Percentiles rank a stretch among this genome's conserved stretches.
These are phyloP conservation scores for Coemansia sp. DNA, from an alignment of 192 early-diverging fungal species.

Conservation along the genomic window DNA sequence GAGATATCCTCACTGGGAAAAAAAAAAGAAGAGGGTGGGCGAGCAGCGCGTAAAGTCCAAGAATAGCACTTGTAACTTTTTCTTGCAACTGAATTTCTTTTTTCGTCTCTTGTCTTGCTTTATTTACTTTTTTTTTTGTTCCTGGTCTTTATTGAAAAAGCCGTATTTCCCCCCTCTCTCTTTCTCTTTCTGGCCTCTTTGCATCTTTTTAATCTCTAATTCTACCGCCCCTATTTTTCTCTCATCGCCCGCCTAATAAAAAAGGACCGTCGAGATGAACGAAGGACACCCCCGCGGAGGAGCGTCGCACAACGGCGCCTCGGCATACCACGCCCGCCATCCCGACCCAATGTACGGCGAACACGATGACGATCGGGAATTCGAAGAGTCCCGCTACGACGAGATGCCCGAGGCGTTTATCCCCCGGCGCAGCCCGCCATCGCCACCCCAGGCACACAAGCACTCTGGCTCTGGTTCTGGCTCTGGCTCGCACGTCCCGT, in stretches of 20 bases:
- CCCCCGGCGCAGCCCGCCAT: conserved; percentile 53
- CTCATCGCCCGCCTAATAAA: conserved; percentile 10
- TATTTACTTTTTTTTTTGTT: conserved; percentile 13
- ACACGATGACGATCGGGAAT: conserved; percentile 40
- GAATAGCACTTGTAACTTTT: conserved; percentile 2
- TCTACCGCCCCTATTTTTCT: conserved; percentile 15
- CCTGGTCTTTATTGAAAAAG: background rate
- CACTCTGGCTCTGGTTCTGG: conserved; percentile 27
- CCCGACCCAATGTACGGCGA: conserved; percentile 34
- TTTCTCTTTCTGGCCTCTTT: conserved; percentile 9
- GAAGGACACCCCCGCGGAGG: conserved; percentile 41
- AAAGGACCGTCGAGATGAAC: conserved; percentile 36
- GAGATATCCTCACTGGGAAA: background rate
- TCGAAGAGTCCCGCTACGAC: conserved; percentile 17
- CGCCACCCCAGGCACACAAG: conserved; percentile 37
- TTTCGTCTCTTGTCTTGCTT: background rate
- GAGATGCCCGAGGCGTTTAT: conserved; percentile 47
- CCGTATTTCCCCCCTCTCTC: background rate
- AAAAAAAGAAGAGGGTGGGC: background rate
- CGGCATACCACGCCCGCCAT: conserved; percentile 24
- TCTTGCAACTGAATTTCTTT: background rate
- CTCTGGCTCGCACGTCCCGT: conserved; percentile 16
- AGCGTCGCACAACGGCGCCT: conserved; percentile 15
- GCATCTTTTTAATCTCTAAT: conserved; percentile 17
- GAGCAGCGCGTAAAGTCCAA: background rate